Evolutionary conservation across 306 rosid genomes (phyloP), one percentile per base, ranked within the genome.

Genomic region (Cotoneaster glaucophyllus): DNA sequence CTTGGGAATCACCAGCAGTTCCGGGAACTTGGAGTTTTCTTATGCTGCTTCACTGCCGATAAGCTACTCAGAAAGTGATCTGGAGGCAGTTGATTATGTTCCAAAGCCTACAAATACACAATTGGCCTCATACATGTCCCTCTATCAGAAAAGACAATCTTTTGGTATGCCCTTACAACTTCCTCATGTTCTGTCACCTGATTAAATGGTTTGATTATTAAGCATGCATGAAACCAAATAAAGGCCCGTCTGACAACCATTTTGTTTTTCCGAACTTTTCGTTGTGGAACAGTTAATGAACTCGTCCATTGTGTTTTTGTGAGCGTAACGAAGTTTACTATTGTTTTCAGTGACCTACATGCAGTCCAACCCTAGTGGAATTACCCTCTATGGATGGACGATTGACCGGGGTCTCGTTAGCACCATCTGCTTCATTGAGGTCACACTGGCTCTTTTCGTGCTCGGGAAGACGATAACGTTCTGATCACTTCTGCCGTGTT

Each of bases 381-480:
- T 69, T 4, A 86, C 86, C 24, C 62, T 86, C 26, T 84, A 76
- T 11, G 86, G 88, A 44, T 84, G 86, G 87, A 86, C 82, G 28
- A 65, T 78, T 5, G 85, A 84, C 66, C 83, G 90, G 28, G 54
- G 80, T 3, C 87, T 86, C 18, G 8, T 81, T 12, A 74, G 62
- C 56, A 84, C 86, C 0, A 34, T 86, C 59, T 79, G 84, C 67
- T 86, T 86, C 37, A 11, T 86, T 3, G 90, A 86, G 83, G 76
- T 86, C 52, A 73, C 90, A 1, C 75, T 84, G 4, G 84, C 77
- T 73, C 81, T 78, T 21, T 86, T 86, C 24, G 87, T 86, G 26
- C 84, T 86, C 1, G 90, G 90, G 39, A 81, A 86, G 64, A 86
- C 90, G 3, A 70, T 86, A 74, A 74, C 84, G 54, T 77, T 80